These are phyloP conservation scores for Diplotaxis tenuifolia DNA, from an alignment of 345 rosid genomes.

Conservation along the genomic window DNA sequence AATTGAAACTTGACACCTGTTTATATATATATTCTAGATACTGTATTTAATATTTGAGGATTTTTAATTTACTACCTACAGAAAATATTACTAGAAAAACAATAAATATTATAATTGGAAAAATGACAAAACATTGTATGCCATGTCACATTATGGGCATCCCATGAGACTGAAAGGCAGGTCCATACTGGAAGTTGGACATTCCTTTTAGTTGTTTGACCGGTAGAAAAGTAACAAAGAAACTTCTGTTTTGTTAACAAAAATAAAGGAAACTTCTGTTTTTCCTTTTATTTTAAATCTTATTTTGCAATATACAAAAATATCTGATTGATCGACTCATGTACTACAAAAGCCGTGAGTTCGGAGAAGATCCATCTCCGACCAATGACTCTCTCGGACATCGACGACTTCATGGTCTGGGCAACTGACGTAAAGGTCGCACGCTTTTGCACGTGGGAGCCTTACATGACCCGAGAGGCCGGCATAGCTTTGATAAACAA, in stretches of 20 bases:
- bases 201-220: slow-evolving; percentile 29
- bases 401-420: slow-evolving; percentile 73
- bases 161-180: background rate
- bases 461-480: slow-evolving; percentile 48
- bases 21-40: too few relatives aligned
- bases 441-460: slow-evolving; percentile 55
- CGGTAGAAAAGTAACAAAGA: background rate
- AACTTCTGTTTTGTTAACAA: too few relatives aligned
- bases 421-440: slow-evolving; percentile 48
- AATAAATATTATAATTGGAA: background rate
- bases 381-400: slow-evolving; percentile 41
- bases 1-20: too few relatives aligned
- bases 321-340: slow-evolving; percentile 1
- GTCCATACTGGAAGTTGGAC: background rate
- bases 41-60: too few relatives aligned
- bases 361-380: slow-evolving; percentile 41
- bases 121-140: background rate
- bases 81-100: background rate
- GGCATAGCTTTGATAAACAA: slow-evolving; percentile 42
- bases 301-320: background rate
- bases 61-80: background rate
- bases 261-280: too few relatives aligned
- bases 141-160: background rate
- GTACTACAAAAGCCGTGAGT: background rate
- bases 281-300: background rate